Evolutionary conservation across 2,329 filamentous ascomycete species (phyloP).

Genomic region (Phialocephala subalpina): DNA sequence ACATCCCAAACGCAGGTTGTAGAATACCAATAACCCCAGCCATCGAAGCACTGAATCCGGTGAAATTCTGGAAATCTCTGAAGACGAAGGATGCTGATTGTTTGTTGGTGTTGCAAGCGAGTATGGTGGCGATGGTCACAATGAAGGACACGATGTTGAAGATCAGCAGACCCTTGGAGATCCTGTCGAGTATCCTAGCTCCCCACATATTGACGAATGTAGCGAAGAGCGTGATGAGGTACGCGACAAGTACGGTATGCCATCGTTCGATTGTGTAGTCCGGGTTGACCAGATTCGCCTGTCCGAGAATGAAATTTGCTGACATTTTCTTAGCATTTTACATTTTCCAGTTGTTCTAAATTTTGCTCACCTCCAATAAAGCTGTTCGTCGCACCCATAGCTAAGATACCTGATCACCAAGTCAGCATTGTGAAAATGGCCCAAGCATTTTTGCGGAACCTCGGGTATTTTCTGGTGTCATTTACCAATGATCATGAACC

Average conservation of each 20-base stretch:
- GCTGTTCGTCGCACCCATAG: constrained; percentile 62
- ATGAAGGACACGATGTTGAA: constrained; percentile 63
- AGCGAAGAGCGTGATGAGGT: constrained; percentile 54
- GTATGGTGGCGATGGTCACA: constrained; percentile 58
- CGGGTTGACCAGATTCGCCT: constrained; percentile 59
- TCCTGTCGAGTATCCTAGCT: constrained; percentile 57
- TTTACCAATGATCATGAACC: constrained; percentile 57
- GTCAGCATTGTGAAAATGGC: background rate
- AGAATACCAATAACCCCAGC: constrained; percentile 61
- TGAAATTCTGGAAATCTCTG: constrained; percentile 60
- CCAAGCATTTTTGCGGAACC: no score
- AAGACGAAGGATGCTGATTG: constrained; percentile 63
- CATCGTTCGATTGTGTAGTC: constrained; percentile 60
- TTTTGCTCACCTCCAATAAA: constrained; percentile 50
- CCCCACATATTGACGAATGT: constrained; percentile 57
- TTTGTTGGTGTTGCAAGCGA: constrained; percentile 61
- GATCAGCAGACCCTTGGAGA: constrained; percentile 56
- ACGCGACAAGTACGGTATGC: constrained; percentile 62
- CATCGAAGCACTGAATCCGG: constrained; percentile 59
- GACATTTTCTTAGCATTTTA: background rate
- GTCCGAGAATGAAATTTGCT: constrained; percentile 63
- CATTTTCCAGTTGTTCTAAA: background rate
- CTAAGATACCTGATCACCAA: constrained; percentile 43
- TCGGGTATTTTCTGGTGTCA: constrained; percentile 5
- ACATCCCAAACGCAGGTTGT: constrained; percentile 63